phyloP scores from a whole-genome alignment of 495 filamentous ascomycete species.

The Rhypophila decipiens region DNA sequence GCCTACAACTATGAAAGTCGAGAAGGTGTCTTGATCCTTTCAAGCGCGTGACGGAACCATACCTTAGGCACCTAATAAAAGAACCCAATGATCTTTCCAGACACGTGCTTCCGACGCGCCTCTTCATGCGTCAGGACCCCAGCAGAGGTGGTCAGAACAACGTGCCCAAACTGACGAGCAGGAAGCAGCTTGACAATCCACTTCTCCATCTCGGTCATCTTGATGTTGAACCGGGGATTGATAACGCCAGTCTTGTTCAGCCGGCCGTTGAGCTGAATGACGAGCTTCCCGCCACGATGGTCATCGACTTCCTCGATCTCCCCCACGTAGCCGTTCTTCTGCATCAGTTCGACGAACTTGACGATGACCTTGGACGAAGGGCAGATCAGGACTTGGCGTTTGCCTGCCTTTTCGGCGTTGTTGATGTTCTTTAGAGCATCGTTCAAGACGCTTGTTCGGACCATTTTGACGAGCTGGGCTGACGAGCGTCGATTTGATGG shows the following conservation, averaged over 20 bases:
- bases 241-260: constrained; percentile 99
- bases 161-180: constrained; percentile 98
- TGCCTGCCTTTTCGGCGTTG: constrained; percentile 99
- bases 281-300: constrained; percentile 97
- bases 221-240: constrained; percentile 96
- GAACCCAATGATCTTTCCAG: constrained; percentile 94
- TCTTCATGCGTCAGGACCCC: constrained; percentile 99
- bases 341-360: constrained; percentile 98
- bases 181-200: constrained; percentile 98
- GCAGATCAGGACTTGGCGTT: constrained; percentile 95
- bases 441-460: constrained; percentile 96
- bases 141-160: constrained; percentile 96
- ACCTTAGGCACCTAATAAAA: constrained; percentile 90
- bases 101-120: constrained; percentile 93
- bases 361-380: constrained; percentile 98
- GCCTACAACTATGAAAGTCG: no score
- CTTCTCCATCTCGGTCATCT: constrained; percentile 93
- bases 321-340: constrained; percentile 98
- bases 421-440: constrained; percentile 99
- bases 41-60: no score
- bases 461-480: constrained; percentile 72
- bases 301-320: constrained; percentile 99
- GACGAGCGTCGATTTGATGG: no score
- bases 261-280: constrained; percentile 90
- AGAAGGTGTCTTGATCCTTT: no score